Evolutionary conservation across 352 stramenopile genomes (phyloP), one percentile per base, ranked within the genome.

Genomic region (Globisporangium canariense): DNA sequence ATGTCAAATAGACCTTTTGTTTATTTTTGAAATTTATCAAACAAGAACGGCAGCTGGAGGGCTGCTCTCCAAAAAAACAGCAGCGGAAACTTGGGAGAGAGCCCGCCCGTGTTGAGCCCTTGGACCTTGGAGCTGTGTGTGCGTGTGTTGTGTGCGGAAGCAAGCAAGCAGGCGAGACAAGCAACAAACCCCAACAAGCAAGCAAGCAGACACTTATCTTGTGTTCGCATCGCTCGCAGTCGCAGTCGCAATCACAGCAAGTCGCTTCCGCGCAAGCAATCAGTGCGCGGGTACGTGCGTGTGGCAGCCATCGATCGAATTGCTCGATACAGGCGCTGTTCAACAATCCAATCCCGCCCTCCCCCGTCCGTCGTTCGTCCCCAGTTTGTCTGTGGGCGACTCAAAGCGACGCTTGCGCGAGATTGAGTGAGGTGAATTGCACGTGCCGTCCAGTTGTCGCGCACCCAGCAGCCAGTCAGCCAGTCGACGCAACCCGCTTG

Each of bases 371-470:
- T 47, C 41, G 41, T 47, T 47, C 41, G 9, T 40, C 25, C 16
- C 25, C 16, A 20, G 3, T 46, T 4, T 46, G 28, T 9, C 0
- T n/a, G 47, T 20, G 55, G 22, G 41, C 20, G 20, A 41, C 22
- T 30, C 56, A 28, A 28, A 52, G 50, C 50, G 50, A 57, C 50
- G 50, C 50, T 57, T 57, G 50, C 50, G 28, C 50, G 50, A 57
- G 50, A 57, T 57, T 57, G 50, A 28, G 25, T 41, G 50, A 43
- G 25, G 34, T 16, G 50, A 32, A 13, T 57, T 57, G 50, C 25
- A 14, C 43, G 28, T 30, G 28, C 36, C 50, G 50, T 57, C 50
- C 34, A 57, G 50, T 57, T 57, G 50, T 56, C 38, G 50, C 40
- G 13, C 28, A 38, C 16, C 28, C 50, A 57, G 25, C 49, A 55